phyloP scores from a whole-genome alignment of 2,329 filamentous ascomycete genomes.

The Exserohilum turcica region DNA sequence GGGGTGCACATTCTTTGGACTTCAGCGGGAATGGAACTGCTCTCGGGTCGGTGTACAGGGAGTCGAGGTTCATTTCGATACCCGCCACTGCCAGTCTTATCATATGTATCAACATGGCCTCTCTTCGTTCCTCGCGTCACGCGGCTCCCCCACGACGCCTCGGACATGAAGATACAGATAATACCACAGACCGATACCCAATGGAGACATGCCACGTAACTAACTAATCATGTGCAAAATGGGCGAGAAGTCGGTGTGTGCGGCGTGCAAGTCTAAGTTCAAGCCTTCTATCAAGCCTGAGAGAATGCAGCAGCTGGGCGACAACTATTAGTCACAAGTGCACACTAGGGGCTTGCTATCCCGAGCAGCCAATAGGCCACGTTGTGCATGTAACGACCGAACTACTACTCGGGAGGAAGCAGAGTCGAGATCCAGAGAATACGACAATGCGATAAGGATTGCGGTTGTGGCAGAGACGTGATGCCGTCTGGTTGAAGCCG shows the following conservation, averaged over 20 bases:
- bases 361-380: background rate
- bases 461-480: background rate
- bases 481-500: background rate
- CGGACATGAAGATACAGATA: background rate
- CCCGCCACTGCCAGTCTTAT: background rate
- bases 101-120: background rate
- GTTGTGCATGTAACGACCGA: background rate
- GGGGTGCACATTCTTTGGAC: background rate
- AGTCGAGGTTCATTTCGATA: background rate
- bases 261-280: no score
- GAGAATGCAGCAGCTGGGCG: no score
- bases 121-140: background rate
- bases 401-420: background rate
- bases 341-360: background rate
- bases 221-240: background rate
- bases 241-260: background rate
- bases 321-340: no score
- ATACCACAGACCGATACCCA: background rate
- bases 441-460: background rate
- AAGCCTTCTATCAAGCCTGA: no score
- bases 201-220: background rate
- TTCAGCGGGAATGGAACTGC: background rate
- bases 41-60: background rate
- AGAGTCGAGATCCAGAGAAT: background rate
- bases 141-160: background rate